Conservation (phyloP, 192 early-diverging fungal genomes). For the Backusella australiensis region DNA sequence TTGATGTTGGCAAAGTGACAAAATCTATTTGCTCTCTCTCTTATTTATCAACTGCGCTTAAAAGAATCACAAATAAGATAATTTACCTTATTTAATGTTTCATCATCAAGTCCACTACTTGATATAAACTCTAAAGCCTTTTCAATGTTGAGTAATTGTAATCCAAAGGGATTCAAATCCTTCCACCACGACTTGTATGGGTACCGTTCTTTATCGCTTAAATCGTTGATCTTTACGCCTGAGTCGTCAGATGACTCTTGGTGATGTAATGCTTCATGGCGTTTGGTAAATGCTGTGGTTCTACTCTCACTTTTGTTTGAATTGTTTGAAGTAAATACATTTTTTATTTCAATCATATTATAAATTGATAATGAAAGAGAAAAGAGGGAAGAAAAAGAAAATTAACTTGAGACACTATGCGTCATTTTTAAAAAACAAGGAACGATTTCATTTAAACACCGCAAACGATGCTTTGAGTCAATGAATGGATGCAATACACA, state of each 20-base stretch:
- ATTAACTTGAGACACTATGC: background rate
- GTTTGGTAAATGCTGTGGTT: background rate
- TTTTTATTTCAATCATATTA: background rate
- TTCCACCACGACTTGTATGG: conserved; percentile 32
- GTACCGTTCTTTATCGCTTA: background rate
- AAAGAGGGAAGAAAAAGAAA: background rate
- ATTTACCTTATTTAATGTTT: conserved; percentile 26
- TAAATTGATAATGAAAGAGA: background rate
- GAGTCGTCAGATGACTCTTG: background rate
- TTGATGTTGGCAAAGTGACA: conserved; percentile 24
- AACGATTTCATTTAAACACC: background rate
- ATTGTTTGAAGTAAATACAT: background rate
- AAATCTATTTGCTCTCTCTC: conserved; percentile 19
- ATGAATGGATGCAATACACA: background rate
- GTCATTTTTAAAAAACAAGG: background rate
- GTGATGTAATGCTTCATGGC: background rate
- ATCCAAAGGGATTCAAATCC: conserved; percentile 28
- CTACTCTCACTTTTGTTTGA: background rate
- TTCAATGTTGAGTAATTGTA: conserved; percentile 11
- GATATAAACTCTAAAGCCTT: conserved; percentile 17
- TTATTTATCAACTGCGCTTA: background rate
- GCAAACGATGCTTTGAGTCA: background rate
- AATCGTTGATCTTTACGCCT: background rate
- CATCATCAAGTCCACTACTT: conserved; percentile 17
- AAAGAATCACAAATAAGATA: background rate